A percentile compares a stretch with the other conserved stretches of the same genome.
These are phyloP conservation scores for Leccinum barrowsii DNA, from an alignment of 768 basidiomycete species.

Conservation along the genomic window DNA sequence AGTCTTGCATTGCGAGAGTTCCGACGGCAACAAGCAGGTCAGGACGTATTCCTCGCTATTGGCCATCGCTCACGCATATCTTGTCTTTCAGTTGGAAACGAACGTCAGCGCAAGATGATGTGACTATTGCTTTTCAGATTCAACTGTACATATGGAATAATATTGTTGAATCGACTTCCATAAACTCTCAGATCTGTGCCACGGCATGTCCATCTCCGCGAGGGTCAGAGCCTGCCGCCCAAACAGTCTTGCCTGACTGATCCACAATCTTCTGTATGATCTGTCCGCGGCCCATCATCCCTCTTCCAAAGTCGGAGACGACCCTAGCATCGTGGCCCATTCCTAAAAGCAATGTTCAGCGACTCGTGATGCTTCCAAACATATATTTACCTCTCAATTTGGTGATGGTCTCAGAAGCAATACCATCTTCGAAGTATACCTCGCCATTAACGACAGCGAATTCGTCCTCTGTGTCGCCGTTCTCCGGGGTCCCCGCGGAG, in stretches of 20 bases:
- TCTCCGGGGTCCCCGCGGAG: constrained; percentile 73
- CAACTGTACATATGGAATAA: neutral
- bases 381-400: constrained; percentile 58
- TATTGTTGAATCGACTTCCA: neutral
- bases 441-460: constrained; percentile 72
- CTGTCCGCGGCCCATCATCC: constrained; percentile 80
- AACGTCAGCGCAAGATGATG: constrained; percentile 59
- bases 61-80: constrained; percentile 1
- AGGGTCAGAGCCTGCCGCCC: constrained; percentile 93
- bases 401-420: constrained; percentile 56
- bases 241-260: constrained; percentile 68
- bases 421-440: constrained; percentile 87
- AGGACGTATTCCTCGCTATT: constrained; percentile 10
- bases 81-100: constrained; percentile 49
- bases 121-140: neutral
- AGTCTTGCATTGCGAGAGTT: constrained; percentile 85
- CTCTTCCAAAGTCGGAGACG: constrained; percentile 57
- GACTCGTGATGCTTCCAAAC: neutral
- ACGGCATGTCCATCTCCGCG: constrained; percentile 87
- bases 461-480: constrained; percentile 41
- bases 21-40: constrained; percentile 61
- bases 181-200: constrained; percentile 62
- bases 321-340: constrained; percentile 86
- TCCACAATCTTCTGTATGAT: constrained; percentile 79
- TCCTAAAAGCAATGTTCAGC: constrained; percentile 36